A percentile compares a stretch with the other conserved stretches of the same genome.
phyloP scores from a whole-genome alignment of 2,329 filamentous ascomycete species.

The Gyromitra esculenta region DNA sequence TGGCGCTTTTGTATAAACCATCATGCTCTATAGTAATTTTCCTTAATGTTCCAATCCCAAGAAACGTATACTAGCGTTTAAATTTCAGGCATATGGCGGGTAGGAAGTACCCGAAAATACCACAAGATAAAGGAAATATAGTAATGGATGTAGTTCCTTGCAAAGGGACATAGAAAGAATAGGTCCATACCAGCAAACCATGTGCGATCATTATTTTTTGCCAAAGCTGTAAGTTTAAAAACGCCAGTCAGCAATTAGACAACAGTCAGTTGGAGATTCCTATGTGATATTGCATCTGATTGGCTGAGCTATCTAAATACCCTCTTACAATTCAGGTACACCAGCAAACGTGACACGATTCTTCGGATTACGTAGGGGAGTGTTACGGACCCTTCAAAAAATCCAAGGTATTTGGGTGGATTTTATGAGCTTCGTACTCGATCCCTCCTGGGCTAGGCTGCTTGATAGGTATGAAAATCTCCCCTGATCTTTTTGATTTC shows the following conservation, averaged over 20 bases:
- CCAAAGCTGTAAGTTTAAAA: conserved; percentile 63
- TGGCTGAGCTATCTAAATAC: conserved; percentile 5
- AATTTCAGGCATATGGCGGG: conserved; percentile 23
- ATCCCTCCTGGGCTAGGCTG: conserved; percentile 62
- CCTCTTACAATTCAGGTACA: not conserved
- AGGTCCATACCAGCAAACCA: conserved; percentile 68
- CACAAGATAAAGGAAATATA: not conserved
- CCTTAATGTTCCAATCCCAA: conserved; percentile 4
- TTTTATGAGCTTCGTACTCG: conserved; percentile 65
- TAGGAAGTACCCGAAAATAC: not conserved
- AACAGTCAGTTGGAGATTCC: not conserved
- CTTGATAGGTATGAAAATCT: conserved; percentile 61
- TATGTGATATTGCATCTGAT: not conserved
- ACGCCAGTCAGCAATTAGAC: conserved; percentile 17
- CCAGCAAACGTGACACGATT: too few relatives aligned
- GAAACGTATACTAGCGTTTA: not conserved
- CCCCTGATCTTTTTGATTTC: conserved; percentile 28
- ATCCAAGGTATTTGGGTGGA: conserved; percentile 69
- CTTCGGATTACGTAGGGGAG: not conserved
- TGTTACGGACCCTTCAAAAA: conserved; percentile 63
- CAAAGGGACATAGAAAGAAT: conserved; percentile 28
- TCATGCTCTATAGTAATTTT: conserved; percentile 71
- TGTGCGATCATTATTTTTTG: conserved; percentile 68
- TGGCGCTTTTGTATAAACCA: conserved; percentile 77
- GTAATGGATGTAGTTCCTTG: conserved; percentile 19